A percentile compares a stretch with the other conserved stretches of the same genome.
These are phyloP conservation scores for Zymoseptoria crescenta DNA, from an alignment of 2,329 filamentous ascomycete genomes.

Conservation along the genomic window DNA sequence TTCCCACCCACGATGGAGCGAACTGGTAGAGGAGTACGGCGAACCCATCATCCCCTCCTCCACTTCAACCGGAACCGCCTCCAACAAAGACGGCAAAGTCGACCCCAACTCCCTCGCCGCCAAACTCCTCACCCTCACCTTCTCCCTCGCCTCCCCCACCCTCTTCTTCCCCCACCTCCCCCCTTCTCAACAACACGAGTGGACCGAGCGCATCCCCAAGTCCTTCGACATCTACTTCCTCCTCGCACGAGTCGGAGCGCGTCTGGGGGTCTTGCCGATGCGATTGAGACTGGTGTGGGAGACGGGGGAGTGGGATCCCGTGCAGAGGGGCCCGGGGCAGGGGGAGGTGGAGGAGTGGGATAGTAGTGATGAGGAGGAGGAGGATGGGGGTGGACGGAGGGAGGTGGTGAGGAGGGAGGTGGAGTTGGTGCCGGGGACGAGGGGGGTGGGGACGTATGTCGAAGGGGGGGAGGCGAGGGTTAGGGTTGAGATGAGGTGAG, in stretches of 20 bases:
- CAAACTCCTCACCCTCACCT: slow-evolving; percentile 56
- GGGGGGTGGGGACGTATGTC: slow-evolving; percentile 75
- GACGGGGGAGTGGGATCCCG: slow-evolving; percentile 83
- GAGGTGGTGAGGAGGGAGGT: slow-evolving; percentile 71
- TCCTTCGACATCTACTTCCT: slow-evolving; percentile 74
- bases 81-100: slow-evolving; percentile 30
- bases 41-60: slow-evolving; percentile 42
- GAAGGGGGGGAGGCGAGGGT: slow-evolving; percentile 65
- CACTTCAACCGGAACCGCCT: slow-evolving; percentile 42
- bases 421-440: slow-evolving; percentile 69
- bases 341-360: slow-evolving; percentile 33
- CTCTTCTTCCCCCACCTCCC: slow-evolving; percentile 16
- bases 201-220: slow-evolving; percentile 54
- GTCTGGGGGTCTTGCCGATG: slow-evolving; percentile 60
- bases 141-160: slow-evolving; percentile 43
- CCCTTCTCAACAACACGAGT: slow-evolving; percentile 1
- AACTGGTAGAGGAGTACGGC: slow-evolving; percentile 70
- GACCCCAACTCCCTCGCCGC: slow-evolving; percentile 79
- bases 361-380: slow-evolving; percentile 35
- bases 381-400: slow-evolving; percentile 34
- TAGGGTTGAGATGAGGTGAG: slow-evolving; percentile 46
- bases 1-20: slow-evolving; percentile 62
- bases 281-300: slow-evolving; percentile 69
- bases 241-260: slow-evolving; percentile 65
- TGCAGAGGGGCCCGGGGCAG: slow-evolving; percentile 48